A percentile compares a stretch with the other conserved stretches of the same genome.
Evolutionary conservation across 805 yeast genomes (phyloP).

Genomic region (Scheffersomyces ergatensis): DNA sequence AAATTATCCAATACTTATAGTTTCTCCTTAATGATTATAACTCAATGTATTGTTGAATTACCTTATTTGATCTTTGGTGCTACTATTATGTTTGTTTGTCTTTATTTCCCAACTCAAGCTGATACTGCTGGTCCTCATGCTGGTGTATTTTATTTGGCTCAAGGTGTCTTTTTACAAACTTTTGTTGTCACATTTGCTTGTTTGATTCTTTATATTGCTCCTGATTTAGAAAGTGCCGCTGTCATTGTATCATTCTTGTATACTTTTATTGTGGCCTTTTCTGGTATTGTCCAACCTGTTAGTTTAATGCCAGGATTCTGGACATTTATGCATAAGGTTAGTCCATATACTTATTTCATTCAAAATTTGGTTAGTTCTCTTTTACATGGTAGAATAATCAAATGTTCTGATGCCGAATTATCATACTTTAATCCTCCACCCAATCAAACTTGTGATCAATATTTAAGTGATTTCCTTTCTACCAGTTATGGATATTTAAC

Average conservation of each 20-base stretch:
- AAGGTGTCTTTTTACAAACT: slow-evolving; percentile 23
- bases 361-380: slow-evolving; percentile 48
- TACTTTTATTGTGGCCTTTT: slow-evolving; percentile 59
- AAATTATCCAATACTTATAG: slow-evolving; percentile 69
- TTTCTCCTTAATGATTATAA: slow-evolving; percentile 58
- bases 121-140: slow-evolving; percentile 40
- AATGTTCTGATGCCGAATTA: slow-evolving; percentile 25
- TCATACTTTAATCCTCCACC: slow-evolving; percentile 37
- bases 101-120: slow-evolving; percentile 49
- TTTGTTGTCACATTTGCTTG: slow-evolving; percentile 34
- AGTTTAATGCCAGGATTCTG: slow-evolving; percentile 73
- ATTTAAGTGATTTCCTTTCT: slow-evolving; percentile 41
- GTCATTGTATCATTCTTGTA: slow-evolving; percentile 55
- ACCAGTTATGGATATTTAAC: slow-evolving; percentile 53
- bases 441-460: slow-evolving; percentile 66
- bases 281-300: slow-evolving; percentile 67
- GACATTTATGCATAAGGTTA: slow-evolving; percentile 76
- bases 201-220: slow-evolving; percentile 53
- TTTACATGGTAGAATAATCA: slow-evolving; percentile 49
- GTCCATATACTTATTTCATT: slow-evolving; percentile 72
- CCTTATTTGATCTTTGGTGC: slow-evolving; percentile 47
- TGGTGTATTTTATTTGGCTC: slow-evolving; percentile 30
- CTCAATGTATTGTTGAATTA: slow-evolving; percentile 55
- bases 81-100: slow-evolving; percentile 34
- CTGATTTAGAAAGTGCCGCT: slow-evolving; percentile 66